A percentile compares a stretch with the other conserved stretches of the same genome.
Conservation (phyloP, 306 rosid genomes). For the Lathyrus oleraceus region DNA sequence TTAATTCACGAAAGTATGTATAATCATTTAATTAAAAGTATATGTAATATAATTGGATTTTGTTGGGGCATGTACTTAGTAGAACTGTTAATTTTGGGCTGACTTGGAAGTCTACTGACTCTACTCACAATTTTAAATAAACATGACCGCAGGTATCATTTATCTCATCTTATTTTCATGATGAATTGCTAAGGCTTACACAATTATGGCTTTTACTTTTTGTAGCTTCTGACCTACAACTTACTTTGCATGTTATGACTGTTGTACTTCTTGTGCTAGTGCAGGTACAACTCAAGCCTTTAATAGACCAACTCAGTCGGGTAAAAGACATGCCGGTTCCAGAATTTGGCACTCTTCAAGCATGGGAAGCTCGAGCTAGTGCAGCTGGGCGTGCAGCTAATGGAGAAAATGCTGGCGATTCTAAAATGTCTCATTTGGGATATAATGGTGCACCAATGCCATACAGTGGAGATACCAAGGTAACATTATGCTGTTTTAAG, state of each 20-base stretch:
- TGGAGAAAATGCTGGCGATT: conserved; percentile 75
- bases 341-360: conserved; percentile 87
- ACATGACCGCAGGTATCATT: conserved; percentile 1
- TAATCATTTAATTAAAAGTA: background rate
- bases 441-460: conserved; percentile 90
- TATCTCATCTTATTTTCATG: conserved; percentile 3
- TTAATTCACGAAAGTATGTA: background rate
- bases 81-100: conserved; percentile 2
- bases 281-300: conserved; percentile 91
- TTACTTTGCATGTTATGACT: conserved; percentile 24
- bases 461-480: conserved; percentile 94
- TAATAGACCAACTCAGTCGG: conserved; percentile 78
- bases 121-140: background rate
- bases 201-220: conserved; percentile 4
- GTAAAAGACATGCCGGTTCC: conserved; percentile 93
- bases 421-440: conserved; percentile 68
- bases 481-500: conserved; percentile 38
- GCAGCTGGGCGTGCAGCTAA: conserved; percentile 77
- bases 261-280: conserved; percentile 15
- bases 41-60: background rate
- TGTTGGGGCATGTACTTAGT: conserved; percentile 4
- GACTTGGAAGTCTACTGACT: background rate
- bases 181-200: background rate
- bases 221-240: conserved; percentile 29
- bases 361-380: conserved; percentile 96